Percentiles rank a stretch among this genome's conserved stretches.
phyloP scores from a whole-genome alignment of 2,329 filamentous ascomycete species.

The Trichoderma polysporum region DNA sequence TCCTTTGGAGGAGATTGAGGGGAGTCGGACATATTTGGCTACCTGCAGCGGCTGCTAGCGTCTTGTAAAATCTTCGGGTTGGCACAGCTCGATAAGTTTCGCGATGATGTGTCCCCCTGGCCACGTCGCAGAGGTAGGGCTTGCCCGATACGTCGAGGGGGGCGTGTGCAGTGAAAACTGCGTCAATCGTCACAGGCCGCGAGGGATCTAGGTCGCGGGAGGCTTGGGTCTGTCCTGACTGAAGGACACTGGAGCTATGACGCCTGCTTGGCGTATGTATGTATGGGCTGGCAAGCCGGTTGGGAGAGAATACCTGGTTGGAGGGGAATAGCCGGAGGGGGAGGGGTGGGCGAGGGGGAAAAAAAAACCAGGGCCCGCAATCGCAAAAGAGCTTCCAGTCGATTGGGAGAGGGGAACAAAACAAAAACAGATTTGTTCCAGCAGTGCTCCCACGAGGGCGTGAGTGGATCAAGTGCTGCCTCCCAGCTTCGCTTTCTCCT shows the following conservation, averaged over 20 bases:
- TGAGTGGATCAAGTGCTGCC: slow-evolving; percentile 7
- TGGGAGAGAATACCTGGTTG: slow-evolving; percentile 21
- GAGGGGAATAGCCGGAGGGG: slow-evolving; percentile 3
- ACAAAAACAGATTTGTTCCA: slow-evolving; percentile 4
- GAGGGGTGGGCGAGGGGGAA: slow-evolving; percentile 11
- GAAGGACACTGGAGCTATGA: slow-evolving; percentile 21
- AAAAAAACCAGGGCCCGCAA: slow-evolving; percentile 12
- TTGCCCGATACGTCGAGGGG: slow-evolving; percentile 38
- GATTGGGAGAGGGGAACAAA: slow-evolving; percentile 6
- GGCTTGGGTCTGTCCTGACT: slow-evolving; percentile 18
- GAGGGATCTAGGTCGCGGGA: slow-evolving; percentile 26
- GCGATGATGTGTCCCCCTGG: slow-evolving; percentile 59
- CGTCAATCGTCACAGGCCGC: slow-evolving; percentile 48
- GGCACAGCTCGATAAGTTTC: slow-evolving; percentile 51
- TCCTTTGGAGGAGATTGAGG: slow-evolving; percentile 88
- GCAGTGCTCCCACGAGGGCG: slow-evolving; percentile 3
- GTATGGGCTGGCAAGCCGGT: slow-evolving; percentile 21
- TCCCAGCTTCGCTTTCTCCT: slow-evolving; percentile 1
- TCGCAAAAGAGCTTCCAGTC: slow-evolving; percentile 2
- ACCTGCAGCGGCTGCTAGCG: slow-evolving; percentile 63
- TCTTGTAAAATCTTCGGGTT: slow-evolving; percentile 59
- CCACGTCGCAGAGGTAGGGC: slow-evolving; percentile 61
- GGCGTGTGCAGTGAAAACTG: slow-evolving; percentile 51
- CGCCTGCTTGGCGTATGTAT: slow-evolving; percentile 22
- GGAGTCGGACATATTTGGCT: slow-evolving; percentile 88